A percentile compares a stretch with the other conserved stretches of the same genome.
phyloP scores from a whole-genome alignment of 2,329 filamentous ascomycete species.

The Myriosclerotinia scirpicola region DNA sequence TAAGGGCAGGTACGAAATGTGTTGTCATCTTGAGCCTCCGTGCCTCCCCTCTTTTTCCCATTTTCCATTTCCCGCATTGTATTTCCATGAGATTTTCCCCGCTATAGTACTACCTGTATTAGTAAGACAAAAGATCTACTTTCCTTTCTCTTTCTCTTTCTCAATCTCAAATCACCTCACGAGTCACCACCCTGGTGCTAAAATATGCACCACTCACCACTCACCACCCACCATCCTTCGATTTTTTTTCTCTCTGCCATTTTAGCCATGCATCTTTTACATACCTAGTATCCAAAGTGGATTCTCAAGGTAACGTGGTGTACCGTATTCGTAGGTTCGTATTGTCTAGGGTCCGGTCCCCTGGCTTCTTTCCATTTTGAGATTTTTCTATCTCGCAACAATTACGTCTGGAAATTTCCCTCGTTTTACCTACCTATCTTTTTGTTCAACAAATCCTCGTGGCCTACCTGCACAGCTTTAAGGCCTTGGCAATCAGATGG shows the following conservation, averaged over 20 bases:
- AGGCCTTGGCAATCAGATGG: constrained; percentile 21
- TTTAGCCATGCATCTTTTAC: constrained; percentile 14
- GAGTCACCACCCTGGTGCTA: constrained; percentile 4
- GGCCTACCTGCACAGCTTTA: constrained; percentile 28
- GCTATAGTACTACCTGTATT: constrained; percentile 4
- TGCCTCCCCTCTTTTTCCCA: constrained; percentile 10
- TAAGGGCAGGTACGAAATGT: constrained; percentile 11
- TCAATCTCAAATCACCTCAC: constrained; percentile 1
- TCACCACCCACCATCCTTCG: not conserved
- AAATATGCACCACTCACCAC: too few relatives aligned
- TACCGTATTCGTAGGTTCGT: constrained; percentile 3
- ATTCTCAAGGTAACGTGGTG: constrained; percentile 22
- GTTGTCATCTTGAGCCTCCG: constrained; percentile 21
- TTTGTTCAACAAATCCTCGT: constrained; percentile 27
- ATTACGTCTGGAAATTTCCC: constrained; percentile 17
- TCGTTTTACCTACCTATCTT: constrained; percentile 24
- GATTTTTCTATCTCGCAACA: constrained; percentile 16
- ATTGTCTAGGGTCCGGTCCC: constrained; percentile 29
- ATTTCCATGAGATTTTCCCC: constrained; percentile 2
- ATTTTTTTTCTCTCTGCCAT: constrained; percentile 1
- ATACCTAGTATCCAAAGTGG: constrained; percentile 5
- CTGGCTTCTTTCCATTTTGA: constrained; percentile 37
- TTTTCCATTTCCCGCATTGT: not conserved
- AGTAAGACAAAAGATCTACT: not conserved
- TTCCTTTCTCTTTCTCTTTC: not conserved